Conservation (phyloP, 2,329 filamentous ascomycete species). For the Arthrobotrys sphaeroides region DNA sequence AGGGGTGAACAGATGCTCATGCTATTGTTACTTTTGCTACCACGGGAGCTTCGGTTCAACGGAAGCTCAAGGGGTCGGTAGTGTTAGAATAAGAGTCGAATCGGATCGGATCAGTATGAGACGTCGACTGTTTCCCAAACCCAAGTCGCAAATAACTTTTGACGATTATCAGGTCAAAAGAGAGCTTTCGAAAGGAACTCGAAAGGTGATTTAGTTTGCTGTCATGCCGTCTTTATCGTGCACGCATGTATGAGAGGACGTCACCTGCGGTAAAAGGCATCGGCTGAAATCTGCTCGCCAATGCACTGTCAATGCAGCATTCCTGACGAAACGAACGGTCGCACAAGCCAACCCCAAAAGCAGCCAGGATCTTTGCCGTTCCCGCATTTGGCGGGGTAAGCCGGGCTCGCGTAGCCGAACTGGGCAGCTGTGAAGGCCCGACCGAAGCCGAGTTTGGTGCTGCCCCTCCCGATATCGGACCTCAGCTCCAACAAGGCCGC, state of each 20-base stretch:
- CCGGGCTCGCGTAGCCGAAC: not conserved
- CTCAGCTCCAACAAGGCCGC: slow-evolving; percentile 11
- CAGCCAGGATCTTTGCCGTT: slow-evolving; percentile 13
- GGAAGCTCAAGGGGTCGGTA: not conserved
- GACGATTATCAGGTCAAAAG: not conserved
- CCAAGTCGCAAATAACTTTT: not conserved
- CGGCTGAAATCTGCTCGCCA: slow-evolving; percentile 7
- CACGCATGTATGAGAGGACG: not conserved
- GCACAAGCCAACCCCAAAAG: slow-evolving; percentile 19
- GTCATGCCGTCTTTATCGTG: not conserved
- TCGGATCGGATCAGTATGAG: no score
- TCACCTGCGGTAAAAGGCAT: not conserved
- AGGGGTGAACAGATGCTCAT: no score
- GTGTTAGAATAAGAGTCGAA: no score
- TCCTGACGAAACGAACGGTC: slow-evolving; percentile 14
- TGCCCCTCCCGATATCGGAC: slow-evolving; percentile 51
- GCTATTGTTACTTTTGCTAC: not conserved
- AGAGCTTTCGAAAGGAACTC: no score
- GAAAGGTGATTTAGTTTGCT: no score
- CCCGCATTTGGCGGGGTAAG: slow-evolving; percentile 31
- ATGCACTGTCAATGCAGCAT: not conserved
- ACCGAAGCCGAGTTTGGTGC: slow-evolving; percentile 1
- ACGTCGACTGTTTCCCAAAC: not conserved
- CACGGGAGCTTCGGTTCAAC: not conserved
- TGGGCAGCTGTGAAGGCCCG: slow-evolving; percentile 22